Evolutionary conservation across 2,329 filamentous ascomycete species (phyloP).

Genomic region (Nemania sp.): DNA sequence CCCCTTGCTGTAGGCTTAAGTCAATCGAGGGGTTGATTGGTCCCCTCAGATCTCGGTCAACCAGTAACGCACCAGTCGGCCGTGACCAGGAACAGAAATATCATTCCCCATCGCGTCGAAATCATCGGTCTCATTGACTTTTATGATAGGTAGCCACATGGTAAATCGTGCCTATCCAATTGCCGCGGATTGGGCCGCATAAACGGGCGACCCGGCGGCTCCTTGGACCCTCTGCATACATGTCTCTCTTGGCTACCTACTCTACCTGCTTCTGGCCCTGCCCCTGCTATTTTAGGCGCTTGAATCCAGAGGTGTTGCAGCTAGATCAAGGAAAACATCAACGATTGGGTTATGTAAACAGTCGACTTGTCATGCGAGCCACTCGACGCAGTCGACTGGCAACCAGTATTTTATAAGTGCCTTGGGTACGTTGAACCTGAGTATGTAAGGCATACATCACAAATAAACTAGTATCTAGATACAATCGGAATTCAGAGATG

Average conservation of each 20-base stretch:
- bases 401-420: neutral
- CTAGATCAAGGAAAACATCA: neutral
- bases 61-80: constrained; percentile 7
- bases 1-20: constrained; percentile 27
- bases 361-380: neutral
- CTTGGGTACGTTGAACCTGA: neutral
- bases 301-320: constrained; percentile 1
- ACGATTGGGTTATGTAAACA: neutral
- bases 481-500: neutral
- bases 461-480: neutral
- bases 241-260: too few relatives aligned
- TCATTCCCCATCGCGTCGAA: constrained; percentile 26
- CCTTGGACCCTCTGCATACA: neutral
- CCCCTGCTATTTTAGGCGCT: constrained; percentile 19
- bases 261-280: neutral
- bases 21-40: constrained; percentile 33
- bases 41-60: constrained; percentile 26
- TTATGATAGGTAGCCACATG: constrained; percentile 12
- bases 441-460: neutral
- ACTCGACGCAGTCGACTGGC: neutral
- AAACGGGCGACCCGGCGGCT: constrained; percentile 17
- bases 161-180: neutral
- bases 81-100: constrained; percentile 34
- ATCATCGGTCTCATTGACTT: neutral
- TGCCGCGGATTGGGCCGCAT: constrained; percentile 16